Percentiles rank a stretch among this genome's conserved stretches.
Evolutionary conservation across 1,284 basidiomycete species (phyloP).

Genomic region (Leccinum pachyderme): DNA sequence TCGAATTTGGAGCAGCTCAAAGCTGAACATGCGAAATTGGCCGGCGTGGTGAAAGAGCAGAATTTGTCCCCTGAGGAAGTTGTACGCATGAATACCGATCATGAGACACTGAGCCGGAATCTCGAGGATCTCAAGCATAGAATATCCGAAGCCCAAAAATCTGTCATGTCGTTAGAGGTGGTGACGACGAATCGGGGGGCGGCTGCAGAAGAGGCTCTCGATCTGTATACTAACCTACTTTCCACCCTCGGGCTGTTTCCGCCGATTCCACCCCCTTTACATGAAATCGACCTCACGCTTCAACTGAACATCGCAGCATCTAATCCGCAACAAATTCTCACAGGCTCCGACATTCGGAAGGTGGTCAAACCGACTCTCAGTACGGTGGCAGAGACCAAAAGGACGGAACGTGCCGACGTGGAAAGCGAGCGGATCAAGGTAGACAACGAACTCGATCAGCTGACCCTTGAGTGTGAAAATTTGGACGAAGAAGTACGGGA

Average conservation of each 20-base stretch:
- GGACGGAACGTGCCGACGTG: slow-evolving; percentile 62
- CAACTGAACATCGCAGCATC: slow-evolving; percentile 73
- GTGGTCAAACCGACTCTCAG: slow-evolving; percentile 72
- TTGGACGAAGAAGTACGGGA: slow-evolving; percentile 69
- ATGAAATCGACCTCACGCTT: slow-evolving; percentile 68
- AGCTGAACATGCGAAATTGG: slow-evolving; percentile 60
- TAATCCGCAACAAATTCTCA: slow-evolving; percentile 61
- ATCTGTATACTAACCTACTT: slow-evolving; percentile 70
- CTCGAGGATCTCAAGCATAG: slow-evolving; percentile 76
- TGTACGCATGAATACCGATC: slow-evolving; percentile 81
- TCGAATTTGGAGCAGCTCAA: slow-evolving; percentile 58
- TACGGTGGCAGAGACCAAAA: slow-evolving; percentile 64
- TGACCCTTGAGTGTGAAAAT: slow-evolving; percentile 75
- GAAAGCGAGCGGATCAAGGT: slow-evolving; percentile 74
- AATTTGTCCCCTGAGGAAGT: slow-evolving; percentile 87
- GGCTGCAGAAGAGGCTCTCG: slow-evolving; percentile 75
- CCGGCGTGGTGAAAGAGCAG: slow-evolving; percentile 71
- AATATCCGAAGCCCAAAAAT: slow-evolving; percentile 67
- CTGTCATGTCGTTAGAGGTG: slow-evolving; percentile 74
- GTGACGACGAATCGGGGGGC: slow-evolving; percentile 73
- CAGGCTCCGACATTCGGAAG: slow-evolving; percentile 63
- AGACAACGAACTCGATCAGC: slow-evolving; percentile 76
- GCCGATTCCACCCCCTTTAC: slow-evolving; percentile 63
- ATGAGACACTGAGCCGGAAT: slow-evolving; percentile 67
- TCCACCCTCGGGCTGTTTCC: slow-evolving; percentile 73